Conservation (phyloP, 805 yeast species). For the Nakazawaea ernobii region DNA sequence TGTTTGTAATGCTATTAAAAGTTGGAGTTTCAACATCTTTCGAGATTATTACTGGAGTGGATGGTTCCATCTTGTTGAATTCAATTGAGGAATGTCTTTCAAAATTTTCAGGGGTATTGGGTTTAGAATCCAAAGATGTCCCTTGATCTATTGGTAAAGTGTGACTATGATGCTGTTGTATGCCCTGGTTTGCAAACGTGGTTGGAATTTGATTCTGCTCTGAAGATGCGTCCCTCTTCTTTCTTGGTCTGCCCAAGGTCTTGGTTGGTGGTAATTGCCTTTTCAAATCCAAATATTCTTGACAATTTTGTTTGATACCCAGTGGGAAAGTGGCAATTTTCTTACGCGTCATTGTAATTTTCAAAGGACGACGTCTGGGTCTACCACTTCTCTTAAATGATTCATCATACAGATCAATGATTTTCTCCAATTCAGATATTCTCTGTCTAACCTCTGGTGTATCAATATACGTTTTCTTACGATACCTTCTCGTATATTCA, state of each 20-base stretch:
- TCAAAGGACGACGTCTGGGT: constrained; percentile 12
- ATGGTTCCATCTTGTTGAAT: not conserved
- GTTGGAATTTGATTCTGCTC: constrained; percentile 13
- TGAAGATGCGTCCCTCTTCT: constrained; percentile 28
- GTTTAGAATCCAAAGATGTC: not conserved
- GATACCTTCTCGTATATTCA: not conserved
- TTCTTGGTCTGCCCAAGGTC: constrained; percentile 17
- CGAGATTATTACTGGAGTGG: too few relatives aligned
- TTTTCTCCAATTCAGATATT: not conserved
- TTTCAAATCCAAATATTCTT: constrained; percentile 4
- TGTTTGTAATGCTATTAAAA: too few relatives aligned
- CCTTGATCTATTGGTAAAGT: not conserved
- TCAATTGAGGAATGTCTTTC: constrained; percentile 4
- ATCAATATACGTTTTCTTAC: constrained; percentile 9
- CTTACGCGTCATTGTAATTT: constrained; percentile 15
- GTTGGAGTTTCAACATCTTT: too few relatives aligned
- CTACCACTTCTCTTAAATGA: constrained; percentile 13
- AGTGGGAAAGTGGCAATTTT: constrained; percentile 4
- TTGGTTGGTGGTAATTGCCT: constrained; percentile 25
- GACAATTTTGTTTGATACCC: constrained; percentile 1
- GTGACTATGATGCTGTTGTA: not conserved
- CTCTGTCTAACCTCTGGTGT: constrained; percentile 19
- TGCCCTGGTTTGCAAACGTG: constrained; percentile 14
- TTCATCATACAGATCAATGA: constrained; percentile 8
- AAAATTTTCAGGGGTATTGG: not conserved